Evolutionary conservation across 768 basidiomycete species (phyloP), one percentile per base, ranked within the genome.

Genomic region (Boletus sp.): DNA sequence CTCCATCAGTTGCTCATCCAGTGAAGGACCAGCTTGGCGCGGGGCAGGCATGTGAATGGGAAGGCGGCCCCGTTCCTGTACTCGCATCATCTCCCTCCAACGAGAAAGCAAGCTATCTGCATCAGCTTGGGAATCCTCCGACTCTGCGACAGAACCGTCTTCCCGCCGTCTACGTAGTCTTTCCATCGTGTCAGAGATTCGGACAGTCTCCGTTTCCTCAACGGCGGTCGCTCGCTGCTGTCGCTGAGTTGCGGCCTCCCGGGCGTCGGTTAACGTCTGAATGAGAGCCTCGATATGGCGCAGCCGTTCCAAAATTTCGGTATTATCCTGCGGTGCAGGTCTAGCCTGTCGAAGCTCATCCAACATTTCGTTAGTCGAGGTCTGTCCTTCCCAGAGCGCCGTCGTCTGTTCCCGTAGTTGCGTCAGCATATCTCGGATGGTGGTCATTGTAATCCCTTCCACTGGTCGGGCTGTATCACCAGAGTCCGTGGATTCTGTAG

Each of bases 351-450:
- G 78, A 50, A 93, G 72, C 25, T 84, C 80, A 52, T 87, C 82
- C 34, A 94, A 69, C 55, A 83, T 72, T 30, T 79, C 76, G 48
- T 84, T 83, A 7, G 86, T 80, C 0, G 79, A 72, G 0, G 68
- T 62, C 68, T 95, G 90, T 6, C 79, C 82, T 45, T 87, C 77
- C 69, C 81, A 75, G 21, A 96, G 67, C 9, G 78, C 80, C 10
- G 75, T 73, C 7, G 85, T 75, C 59, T 85, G 82, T 7, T 82
- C 79, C 41, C 83, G 76, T 41, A 94, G 75, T 13, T 74, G 77
- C 15, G 79, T 73, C 42, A 93, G 61, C 29, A 85, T 74, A 5
- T 78, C 77, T 15, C 79, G 76, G 38, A 89, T 70, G 33, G 77
- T 74, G 21, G 75, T 74, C 40, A 78, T 70, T 17, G 72, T 62